phyloP scores from a whole-genome alignment of 139 green algal species.

The Tetraselmis chui region DNA sequence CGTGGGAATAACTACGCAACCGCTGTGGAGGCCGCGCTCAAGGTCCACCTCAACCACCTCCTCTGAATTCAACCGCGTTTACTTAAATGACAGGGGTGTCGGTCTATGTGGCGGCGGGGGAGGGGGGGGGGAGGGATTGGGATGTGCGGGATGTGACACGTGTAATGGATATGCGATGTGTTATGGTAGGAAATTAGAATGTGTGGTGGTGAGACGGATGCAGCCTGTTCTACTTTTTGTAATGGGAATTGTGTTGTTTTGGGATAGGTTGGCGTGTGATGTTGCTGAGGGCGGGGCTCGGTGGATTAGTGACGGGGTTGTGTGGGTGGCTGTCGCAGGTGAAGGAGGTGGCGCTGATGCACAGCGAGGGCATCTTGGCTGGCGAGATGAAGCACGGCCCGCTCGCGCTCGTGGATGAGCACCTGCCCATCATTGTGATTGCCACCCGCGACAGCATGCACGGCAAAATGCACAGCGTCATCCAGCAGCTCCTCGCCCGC shows the following conservation, averaged over 20 bases:
- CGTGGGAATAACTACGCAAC: conserved; percentile 95
- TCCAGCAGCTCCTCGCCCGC: conserved; percentile 83
- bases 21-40: conserved; percentile 86
- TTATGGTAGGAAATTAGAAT: neutral
- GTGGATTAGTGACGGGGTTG: conserved; percentile 22
- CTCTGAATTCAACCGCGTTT: no score
- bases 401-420: conserved; percentile 91
- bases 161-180: neutral
- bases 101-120: no score
- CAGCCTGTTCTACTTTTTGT: neutral
- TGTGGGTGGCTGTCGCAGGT: conserved; percentile 30
- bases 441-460: conserved; percentile 64
- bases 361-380: conserved; percentile 95
- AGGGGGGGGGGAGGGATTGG: no score
- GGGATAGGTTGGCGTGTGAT: neutral
- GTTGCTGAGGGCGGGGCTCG: neutral
- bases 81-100: no score
- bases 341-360: conserved; percentile 91
- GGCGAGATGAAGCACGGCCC: conserved; percentile 99
- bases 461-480: conserved; percentile 84
- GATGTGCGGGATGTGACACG: neutral
- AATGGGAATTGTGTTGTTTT: neutral
- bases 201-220: neutral
- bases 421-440: conserved; percentile 88
- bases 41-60: no score